Evolutionary conservation across 1,284 basidiomycete species (phyloP).

Genomic region (Cronartium quercuum): DNA sequence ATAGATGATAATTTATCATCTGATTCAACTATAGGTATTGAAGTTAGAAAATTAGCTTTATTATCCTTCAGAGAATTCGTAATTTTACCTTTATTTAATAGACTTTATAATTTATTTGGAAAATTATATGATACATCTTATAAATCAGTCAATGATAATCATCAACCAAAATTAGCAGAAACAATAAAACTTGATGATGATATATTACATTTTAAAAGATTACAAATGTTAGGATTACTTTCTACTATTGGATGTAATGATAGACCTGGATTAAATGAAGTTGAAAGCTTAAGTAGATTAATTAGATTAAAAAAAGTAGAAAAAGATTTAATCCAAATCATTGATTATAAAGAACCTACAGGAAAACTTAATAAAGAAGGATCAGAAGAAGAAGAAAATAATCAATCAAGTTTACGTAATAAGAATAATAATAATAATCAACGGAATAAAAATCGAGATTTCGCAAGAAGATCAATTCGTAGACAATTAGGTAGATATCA

Average conservation of each 20-base stretch:
- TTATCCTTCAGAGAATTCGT: conserved; percentile 17
- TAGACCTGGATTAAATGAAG: background rate
- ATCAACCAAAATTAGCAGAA: background rate
- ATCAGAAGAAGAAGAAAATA: background rate
- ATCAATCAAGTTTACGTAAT: background rate
- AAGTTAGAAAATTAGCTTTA: conserved; percentile 18
- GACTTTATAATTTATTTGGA: conserved; percentile 15
- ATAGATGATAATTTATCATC: background rate
- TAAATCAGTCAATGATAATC: background rate
- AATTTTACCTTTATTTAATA: background rate
- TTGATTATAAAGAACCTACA: background rate
- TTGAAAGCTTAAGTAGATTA: conserved; percentile 22
- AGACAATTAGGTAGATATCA: conserved; percentile 14
- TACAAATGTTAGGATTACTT: conserved; percentile 29
- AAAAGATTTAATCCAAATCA: background rate
- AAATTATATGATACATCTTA: conserved; percentile 8
- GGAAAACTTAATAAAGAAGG: background rate
- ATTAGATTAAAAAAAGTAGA: conserved; percentile 13
- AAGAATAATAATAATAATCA: background rate
- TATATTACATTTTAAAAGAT: conserved; percentile 20
- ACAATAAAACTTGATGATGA: background rate
- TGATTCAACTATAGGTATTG: conserved; percentile 1
- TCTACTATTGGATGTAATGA: conserved; percentile 15
- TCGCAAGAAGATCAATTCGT: conserved; percentile 19
- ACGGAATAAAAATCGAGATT: conserved; percentile 36